phyloP scores from a whole-genome alignment of 2,329 filamentous ascomycete genomes.

The Monosporascus sp. region DNA sequence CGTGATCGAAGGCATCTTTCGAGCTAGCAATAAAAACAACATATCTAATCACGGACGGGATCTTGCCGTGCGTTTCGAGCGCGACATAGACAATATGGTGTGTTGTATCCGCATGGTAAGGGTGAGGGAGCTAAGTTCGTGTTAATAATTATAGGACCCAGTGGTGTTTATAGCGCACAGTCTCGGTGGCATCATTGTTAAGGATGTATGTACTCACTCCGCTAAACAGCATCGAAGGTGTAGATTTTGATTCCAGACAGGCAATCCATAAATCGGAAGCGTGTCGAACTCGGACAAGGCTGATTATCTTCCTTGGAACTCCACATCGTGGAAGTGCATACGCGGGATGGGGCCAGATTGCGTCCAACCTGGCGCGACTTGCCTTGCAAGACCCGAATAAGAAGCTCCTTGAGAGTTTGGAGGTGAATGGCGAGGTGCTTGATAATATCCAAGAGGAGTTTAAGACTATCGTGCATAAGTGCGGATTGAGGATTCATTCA shows the following conservation, averaged over 20 bases:
- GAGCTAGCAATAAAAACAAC: slow-evolving; percentile 32
- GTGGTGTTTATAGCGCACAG: slow-evolving; percentile 32
- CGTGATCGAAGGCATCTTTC: slow-evolving; percentile 28
- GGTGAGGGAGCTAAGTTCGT: neutral
- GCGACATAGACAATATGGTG: slow-evolving; percentile 27
- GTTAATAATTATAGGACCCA: slow-evolving; percentile 16
- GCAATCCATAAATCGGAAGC: slow-evolving; percentile 25
- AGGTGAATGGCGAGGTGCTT: slow-evolving; percentile 30
- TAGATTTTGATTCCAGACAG: slow-evolving; percentile 10
- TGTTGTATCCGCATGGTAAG: neutral
- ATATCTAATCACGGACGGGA: slow-evolving; percentile 31
- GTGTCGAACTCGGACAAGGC: slow-evolving; percentile 21
- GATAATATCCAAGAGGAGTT: slow-evolving; percentile 34
- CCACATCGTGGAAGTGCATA: slow-evolving; percentile 31
- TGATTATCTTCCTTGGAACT: slow-evolving; percentile 34
- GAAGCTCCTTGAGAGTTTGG: slow-evolving; percentile 23
- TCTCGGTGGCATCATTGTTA: slow-evolving; percentile 33
- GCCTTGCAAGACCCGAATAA: slow-evolving; percentile 31
- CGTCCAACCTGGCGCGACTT: slow-evolving; percentile 25
- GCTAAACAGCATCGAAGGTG: too few species aligned
- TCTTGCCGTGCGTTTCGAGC: slow-evolving; percentile 23
- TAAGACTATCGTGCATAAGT: slow-evolving; percentile 15
- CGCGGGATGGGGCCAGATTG: slow-evolving; percentile 29
- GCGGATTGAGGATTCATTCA: slow-evolving; percentile 29
- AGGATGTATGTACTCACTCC: slow-evolving; percentile 24